Evolutionary conservation across 345 rosid species (phyloP).

Genomic region (Toxicodendron radicans): DNA sequence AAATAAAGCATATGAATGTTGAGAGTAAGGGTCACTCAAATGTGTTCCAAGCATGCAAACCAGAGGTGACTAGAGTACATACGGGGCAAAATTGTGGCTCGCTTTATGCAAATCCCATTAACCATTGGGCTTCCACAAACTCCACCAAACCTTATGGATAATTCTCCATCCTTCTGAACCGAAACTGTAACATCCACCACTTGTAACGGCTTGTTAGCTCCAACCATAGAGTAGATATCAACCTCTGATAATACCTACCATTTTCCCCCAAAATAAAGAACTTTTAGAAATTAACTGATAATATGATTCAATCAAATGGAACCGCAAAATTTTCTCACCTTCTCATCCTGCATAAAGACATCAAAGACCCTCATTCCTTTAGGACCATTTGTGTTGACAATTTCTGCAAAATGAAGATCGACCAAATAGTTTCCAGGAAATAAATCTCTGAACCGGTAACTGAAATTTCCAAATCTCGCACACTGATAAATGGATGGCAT

Average conservation of each 20-base stretch:
- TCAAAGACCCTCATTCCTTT: constrained; percentile 49
- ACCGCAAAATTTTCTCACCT: constrained; percentile 29
- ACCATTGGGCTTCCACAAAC: constrained; percentile 42
- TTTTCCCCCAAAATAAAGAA: constrained; percentile 2
- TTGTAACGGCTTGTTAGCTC: constrained; percentile 47
- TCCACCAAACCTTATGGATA: constrained; percentile 39
- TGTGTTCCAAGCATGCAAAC: background rate
- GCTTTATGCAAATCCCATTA: constrained; percentile 45
- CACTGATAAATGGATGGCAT: constrained; percentile 40
- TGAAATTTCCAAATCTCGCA: constrained; percentile 41
- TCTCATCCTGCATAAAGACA: constrained; percentile 47
- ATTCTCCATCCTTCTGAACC: constrained; percentile 32
- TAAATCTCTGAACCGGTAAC: constrained; percentile 29
- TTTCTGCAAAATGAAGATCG: constrained; percentile 56
- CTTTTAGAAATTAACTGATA: too few relatives aligned
- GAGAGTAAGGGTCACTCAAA: constrained; percentile 1
- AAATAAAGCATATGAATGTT: constrained; percentile 5
- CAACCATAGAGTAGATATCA: constrained; percentile 47
- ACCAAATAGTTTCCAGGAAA: constrained; percentile 37
- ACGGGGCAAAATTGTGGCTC: constrained; percentile 29
- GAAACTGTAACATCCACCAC: constrained; percentile 36
- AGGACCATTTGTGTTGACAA: constrained; percentile 46
- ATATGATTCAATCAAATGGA: background rate
- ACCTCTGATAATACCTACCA: constrained; percentile 45
- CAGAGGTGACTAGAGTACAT: constrained; percentile 9